phyloP scores from a whole-genome alignment of 2,329 filamentous ascomycete genomes.

The Elsinoe fawcettii region DNA sequence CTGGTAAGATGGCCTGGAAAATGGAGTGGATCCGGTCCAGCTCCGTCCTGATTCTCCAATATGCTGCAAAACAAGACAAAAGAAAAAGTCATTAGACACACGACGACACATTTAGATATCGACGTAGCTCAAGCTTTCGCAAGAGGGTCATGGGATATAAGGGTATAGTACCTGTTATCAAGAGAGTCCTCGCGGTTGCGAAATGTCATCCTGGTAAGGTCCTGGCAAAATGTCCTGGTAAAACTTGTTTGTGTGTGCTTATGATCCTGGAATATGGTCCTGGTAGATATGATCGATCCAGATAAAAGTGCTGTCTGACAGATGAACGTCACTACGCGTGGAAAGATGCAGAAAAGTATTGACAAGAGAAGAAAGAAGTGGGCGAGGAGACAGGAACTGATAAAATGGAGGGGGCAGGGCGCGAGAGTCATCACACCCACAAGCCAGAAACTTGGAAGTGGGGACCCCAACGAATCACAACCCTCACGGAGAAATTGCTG shows the following conservation, averaged over 20 bases:
- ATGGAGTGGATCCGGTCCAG: slow-evolving; percentile 15
- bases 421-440: slow-evolving; percentile 10
- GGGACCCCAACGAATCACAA: slow-evolving; percentile 6
- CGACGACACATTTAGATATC: slow-evolving; percentile 16
- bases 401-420: slow-evolving; percentile 3
- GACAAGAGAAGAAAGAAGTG: background rate
- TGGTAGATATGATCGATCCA: background rate
- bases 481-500: slow-evolving; percentile 3
- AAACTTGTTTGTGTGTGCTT: background rate
- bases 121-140: slow-evolving; percentile 14
- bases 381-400: background rate
- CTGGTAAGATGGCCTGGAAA: slow-evolving; percentile 1
- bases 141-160: slow-evolving; percentile 17
- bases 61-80: slow-evolving; percentile 17
- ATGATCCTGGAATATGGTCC: slow-evolving; percentile 9
- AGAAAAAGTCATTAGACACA: slow-evolving; percentile 17
- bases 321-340: background rate
- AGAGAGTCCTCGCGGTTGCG: slow-evolving; percentile 31
- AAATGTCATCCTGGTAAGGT: slow-evolving; percentile 31
- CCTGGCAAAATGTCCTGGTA: slow-evolving; percentile 3
- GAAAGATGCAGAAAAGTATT: background rate
- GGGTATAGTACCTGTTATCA: slow-evolving; percentile 31
- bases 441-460: slow-evolving; percentile 9
- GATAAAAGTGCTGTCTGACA: background rate
- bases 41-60: slow-evolving; percentile 14